A percentile compares a stretch with the other conserved stretches of the same genome.
phyloP scores from a whole-genome alignment of 257 asterid genomes.

The Penstemon newberryi region DNA sequence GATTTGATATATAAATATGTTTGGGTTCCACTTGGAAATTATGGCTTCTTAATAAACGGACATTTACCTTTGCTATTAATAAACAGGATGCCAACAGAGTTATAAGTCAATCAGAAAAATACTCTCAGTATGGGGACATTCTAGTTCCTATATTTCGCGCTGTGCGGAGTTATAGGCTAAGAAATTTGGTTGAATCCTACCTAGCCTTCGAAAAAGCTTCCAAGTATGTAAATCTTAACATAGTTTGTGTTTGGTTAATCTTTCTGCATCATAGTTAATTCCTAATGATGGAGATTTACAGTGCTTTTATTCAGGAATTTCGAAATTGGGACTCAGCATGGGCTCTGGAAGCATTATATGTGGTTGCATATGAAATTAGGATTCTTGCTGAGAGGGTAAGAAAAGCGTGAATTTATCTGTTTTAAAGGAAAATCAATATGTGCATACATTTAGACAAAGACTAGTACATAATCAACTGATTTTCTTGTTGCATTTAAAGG shows the following conservation, averaged over 20 bases:
- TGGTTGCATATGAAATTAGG: conserved; percentile 81
- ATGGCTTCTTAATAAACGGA: not conserved
- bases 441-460: not conserved
- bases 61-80: conserved; percentile 25
- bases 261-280: conserved; percentile 24
- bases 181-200: conserved; percentile 71
- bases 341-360: conserved; percentile 91
- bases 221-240: conserved; percentile 58
- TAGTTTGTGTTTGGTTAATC: conserved; percentile 5
- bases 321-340: conserved; percentile 98
- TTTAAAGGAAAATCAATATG: conserved; percentile 4
- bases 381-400: conserved; percentile 90
- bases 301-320: conserved; percentile 95
- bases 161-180: conserved; percentile 71
- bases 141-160: conserved; percentile 77
- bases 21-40: conserved; percentile 3
- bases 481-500: conserved; percentile 54
- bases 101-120: conserved; percentile 73
- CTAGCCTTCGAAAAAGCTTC: conserved; percentile 83
- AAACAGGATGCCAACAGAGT: conserved; percentile 80
- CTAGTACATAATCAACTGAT: conserved; percentile 26
- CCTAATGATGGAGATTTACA: conserved; percentile 55
- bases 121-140: conserved; percentile 74
- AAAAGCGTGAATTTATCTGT: conserved; percentile 9
- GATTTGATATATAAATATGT: not conserved